Evolutionary conservation across 1,284 basidiomycete genomes (phyloP).

Genomic region (Coniferiporia weirii): DNA sequence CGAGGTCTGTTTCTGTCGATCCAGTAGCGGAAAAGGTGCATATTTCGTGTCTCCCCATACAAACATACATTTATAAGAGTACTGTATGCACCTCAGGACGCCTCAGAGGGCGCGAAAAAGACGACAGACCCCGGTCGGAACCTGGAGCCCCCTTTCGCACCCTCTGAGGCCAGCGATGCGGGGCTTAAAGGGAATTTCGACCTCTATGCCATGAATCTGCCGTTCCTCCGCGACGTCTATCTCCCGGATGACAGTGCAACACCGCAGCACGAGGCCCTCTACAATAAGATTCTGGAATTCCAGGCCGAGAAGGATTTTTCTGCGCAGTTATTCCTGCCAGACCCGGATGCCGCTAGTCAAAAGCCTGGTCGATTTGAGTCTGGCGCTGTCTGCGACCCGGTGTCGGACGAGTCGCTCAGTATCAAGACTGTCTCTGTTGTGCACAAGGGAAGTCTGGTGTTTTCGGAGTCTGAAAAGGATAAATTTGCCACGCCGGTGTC

Average conservation of each 20-base stretch:
- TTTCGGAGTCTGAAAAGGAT: not conserved
- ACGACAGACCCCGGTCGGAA: not conserved
- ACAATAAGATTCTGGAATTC: slow-evolving; percentile 32
- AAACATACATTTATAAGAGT: not conserved
- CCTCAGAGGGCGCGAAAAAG: not conserved
- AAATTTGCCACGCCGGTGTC: not conserved
- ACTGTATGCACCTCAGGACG: not conserved
- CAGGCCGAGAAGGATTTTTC: slow-evolving; percentile 36
- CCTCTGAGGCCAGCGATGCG: not conserved
- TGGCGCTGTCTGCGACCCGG: slow-evolving; percentile 29
- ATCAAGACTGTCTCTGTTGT: slow-evolving; percentile 26
- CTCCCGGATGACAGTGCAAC: slow-evolving; percentile 25
- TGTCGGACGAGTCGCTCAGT: slow-evolving; percentile 31
- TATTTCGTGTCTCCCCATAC: not conserved
- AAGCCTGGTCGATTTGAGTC: slow-evolving; percentile 22
- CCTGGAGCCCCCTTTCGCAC: not conserved
- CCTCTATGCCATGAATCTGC: slow-evolving; percentile 34
- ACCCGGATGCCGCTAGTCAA: slow-evolving; percentile 12
- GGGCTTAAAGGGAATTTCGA: slow-evolving; percentile 33
- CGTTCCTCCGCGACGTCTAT: slow-evolving; percentile 31
- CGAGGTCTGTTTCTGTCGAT: not conserved
- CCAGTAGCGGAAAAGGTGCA: not conserved
- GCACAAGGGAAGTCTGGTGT: not conserved
- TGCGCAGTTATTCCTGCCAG: slow-evolving; percentile 27
- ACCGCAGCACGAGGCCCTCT: slow-evolving; percentile 30